phyloP scores from a whole-genome alignment of 2,329 filamentous ascomycete species.

The Akanthomyces dipterigenus region DNA sequence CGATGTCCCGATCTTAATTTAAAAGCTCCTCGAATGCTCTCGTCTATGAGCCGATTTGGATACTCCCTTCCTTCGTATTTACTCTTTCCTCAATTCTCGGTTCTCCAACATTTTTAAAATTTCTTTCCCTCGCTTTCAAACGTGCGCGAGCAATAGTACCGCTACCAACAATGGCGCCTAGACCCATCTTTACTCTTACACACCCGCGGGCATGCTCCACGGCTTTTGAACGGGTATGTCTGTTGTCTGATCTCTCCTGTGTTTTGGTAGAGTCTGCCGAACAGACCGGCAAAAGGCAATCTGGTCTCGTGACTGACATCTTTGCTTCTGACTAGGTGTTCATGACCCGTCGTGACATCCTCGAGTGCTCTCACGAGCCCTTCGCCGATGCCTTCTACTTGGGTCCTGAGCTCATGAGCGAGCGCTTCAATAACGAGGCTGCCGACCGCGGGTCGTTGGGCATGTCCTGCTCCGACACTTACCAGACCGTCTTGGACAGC shows the following conservation, averaged over 20 bases:
- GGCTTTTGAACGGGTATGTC: constrained; percentile 83
- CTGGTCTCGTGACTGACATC: background rate
- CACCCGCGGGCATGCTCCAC: constrained; percentile 94
- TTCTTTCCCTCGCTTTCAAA: constrained; percentile 17
- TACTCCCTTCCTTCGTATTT: background rate
- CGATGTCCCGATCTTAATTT: constrained; percentile 9
- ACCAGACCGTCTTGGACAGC: constrained; percentile 67
- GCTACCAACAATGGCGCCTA: constrained; percentile 50
- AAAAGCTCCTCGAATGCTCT: background rate
- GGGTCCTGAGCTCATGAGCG: constrained; percentile 78
- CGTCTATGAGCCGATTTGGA: background rate
- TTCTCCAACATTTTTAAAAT: background rate
- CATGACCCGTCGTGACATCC: constrained; percentile 80
- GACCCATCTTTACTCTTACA: constrained; percentile 83
- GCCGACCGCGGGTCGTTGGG: constrained; percentile 52
- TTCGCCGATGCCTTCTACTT: constrained; percentile 97
- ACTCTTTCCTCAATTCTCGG: background rate
- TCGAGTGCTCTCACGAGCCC: constrained; percentile 86
- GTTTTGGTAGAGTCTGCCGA: background rate
- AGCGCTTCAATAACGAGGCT: constrained; percentile 67
- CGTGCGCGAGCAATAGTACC: background rate
- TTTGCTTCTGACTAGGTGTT: constrained; percentile 60
- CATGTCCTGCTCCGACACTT: constrained; percentile 59
- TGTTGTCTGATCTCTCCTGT: background rate
- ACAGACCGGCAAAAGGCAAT: background rate